Conservation (phyloP, 805 yeast genomes). For the Zygoascus biomembranicola region DNA sequence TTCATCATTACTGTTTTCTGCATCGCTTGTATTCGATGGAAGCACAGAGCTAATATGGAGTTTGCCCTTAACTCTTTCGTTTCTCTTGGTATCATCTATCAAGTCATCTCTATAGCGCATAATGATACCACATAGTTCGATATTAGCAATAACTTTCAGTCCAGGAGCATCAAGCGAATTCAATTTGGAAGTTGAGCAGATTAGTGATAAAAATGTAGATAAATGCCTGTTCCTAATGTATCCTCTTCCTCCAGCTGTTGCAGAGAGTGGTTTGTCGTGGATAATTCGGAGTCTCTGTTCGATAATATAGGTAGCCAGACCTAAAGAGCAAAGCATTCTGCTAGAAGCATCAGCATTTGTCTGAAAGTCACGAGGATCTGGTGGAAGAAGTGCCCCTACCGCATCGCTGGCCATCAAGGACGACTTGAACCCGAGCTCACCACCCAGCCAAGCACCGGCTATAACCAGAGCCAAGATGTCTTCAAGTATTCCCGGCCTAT, state of each 20-base stretch:
- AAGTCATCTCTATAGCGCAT: constrained; percentile 15
- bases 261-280: constrained; percentile 10
- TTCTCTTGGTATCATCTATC: constrained; percentile 4
- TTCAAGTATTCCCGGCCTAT: constrained; percentile 2
- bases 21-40: neutral
- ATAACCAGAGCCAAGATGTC: constrained; percentile 12
- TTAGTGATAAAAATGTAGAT: constrained; percentile 6
- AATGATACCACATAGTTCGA: constrained; percentile 17
- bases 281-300: constrained; percentile 18
- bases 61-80: neutral
- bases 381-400: constrained; percentile 13
- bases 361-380: neutral
- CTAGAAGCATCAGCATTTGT: neutral
- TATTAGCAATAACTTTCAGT: constrained; percentile 17
- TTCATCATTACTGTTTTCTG: neutral
- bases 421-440: constrained; percentile 17
- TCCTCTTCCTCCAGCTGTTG: neutral
- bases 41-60: neutral
- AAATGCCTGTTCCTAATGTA: constrained; percentile 4
- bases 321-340: constrained; percentile 11
- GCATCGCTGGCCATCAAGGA: constrained; percentile 13
- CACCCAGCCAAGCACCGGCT: constrained; percentile 20
- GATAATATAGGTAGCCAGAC: constrained; percentile 16
- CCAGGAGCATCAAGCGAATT: constrained; percentile 3
- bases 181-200: neutral